Evolutionary conservation across 495 filamentous ascomycete genomes (phyloP).

Genomic region (Poronia punctata): DNA sequence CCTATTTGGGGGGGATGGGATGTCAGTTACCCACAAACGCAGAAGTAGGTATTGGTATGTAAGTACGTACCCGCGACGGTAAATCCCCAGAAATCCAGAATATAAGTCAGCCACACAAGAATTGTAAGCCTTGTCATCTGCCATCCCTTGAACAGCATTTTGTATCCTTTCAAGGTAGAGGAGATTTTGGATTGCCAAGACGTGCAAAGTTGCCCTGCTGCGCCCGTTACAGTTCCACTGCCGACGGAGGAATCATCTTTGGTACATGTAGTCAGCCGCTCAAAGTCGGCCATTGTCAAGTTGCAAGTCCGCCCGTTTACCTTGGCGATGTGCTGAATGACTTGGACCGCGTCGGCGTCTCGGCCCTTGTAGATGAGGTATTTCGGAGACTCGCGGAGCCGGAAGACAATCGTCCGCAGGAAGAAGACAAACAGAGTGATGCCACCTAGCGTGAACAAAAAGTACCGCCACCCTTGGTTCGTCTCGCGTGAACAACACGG

Average conservation of each 20-base stretch:
- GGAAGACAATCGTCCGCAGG: conserved; percentile 38
- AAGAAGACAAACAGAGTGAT: conserved; percentile 39
- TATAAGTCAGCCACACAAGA: conserved; percentile 7
- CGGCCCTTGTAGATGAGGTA: conserved; percentile 36
- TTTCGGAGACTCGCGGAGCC: conserved; percentile 41
- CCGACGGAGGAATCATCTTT: conserved; percentile 4
- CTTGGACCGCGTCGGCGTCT: conserved; percentile 35
- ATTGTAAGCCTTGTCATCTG: conserved; percentile 5
- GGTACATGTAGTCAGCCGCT: background rate
- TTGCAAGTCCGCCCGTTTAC: conserved; percentile 20
- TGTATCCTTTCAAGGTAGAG: background rate
- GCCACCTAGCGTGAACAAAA: conserved; percentile 37
- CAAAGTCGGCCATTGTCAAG: conserved; percentile 3
- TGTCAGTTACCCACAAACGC: background rate
- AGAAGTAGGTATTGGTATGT: background rate
- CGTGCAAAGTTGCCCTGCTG: too few species aligned
- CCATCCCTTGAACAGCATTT: background rate
- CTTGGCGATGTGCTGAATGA: conserved; percentile 33
- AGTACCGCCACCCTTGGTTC: conserved; percentile 52
- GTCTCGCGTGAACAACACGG: conserved; percentile 41
- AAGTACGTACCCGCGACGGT: conserved; percentile 2
- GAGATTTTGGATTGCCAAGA: background rate
- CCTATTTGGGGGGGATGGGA: too few species aligned
- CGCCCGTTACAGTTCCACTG: too few species aligned
- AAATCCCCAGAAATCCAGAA: conserved; percentile 8